These are phyloP conservation scores for Carallia pectinifolia DNA, from an alignment of 345 rosid species.

Conservation along the genomic window DNA sequence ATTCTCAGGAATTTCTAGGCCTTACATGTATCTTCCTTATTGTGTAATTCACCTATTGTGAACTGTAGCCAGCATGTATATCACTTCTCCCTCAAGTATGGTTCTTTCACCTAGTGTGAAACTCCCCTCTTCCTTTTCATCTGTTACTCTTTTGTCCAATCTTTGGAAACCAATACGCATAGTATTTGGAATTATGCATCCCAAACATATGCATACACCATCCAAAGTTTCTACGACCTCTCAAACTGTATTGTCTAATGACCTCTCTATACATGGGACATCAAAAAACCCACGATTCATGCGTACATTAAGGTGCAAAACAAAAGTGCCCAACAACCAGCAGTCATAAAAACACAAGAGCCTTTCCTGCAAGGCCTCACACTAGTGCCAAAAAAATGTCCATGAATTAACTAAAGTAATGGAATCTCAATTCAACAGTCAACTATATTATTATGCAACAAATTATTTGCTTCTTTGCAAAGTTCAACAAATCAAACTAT, in stretches of 20 bases:
- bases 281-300: neutral
- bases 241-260: neutral
- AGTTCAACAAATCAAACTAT: neutral
- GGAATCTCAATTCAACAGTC: constrained; percentile 1
- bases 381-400: neutral
- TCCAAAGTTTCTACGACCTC: neutral
- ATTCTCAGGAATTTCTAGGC: too few species aligned
- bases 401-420: neutral
- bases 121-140: too few species aligned
- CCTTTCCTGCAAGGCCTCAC: neutral
- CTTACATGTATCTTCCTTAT: too few species aligned
- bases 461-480: constrained; percentile 1
- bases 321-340: neutral
- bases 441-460: neutral
- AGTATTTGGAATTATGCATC: too few species aligned
- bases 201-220: too few species aligned
- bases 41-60: too few species aligned
- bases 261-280: neutral
- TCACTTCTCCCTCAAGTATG: too few species aligned
- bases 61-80: too few species aligned
- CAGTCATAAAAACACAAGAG: neutral
- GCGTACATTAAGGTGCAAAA: neutral
- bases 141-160: too few species aligned
- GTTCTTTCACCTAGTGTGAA: too few species aligned
- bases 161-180: too few species aligned